Percentiles rank a stretch among this genome's conserved stretches.
Evolutionary conservation across 371 early-diverging fungal species (phyloP).

Genomic region (Mucor irregularis): DNA sequence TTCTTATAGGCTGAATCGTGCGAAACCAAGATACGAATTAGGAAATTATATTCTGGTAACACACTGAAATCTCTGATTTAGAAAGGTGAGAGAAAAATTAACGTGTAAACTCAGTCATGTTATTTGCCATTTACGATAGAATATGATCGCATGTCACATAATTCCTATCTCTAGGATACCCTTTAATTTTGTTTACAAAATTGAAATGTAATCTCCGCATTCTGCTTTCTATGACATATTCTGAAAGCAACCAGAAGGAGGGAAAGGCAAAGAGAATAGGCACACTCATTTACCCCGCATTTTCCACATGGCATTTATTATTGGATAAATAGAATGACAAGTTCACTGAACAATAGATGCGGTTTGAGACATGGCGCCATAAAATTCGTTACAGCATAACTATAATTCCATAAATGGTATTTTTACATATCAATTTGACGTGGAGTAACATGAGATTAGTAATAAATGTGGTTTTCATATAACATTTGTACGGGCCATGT

Average conservation of each 20-base stretch:
- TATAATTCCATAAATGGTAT: not conserved
- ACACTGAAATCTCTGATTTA: not conserved
- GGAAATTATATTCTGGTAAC: constrained; percentile 5
- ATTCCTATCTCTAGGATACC: not conserved
- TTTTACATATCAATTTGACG: not conserved
- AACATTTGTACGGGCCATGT: not conserved
- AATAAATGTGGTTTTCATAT: not conserved
- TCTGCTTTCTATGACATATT: not conserved
- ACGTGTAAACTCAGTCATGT: not conserved
- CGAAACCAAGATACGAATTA: constrained; percentile 12
- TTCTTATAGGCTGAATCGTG: constrained; percentile 18
- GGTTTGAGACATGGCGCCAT: not conserved
- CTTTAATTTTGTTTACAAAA: not conserved
- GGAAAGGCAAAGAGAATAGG: no score
- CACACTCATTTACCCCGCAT: no score
- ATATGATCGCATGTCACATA: not conserved
- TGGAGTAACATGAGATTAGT: not conserved
- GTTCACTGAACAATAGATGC: not conserved
- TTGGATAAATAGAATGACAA: not conserved
- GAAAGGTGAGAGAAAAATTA: not conserved
- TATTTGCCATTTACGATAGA: not conserved
- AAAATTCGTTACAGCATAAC: not conserved
- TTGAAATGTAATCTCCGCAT: not conserved
- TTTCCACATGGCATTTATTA: no score
- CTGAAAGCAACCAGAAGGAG: no score